phyloP scores from a whole-genome alignment of 78 protist species.

The Dictyostelium citrinum region DNA sequence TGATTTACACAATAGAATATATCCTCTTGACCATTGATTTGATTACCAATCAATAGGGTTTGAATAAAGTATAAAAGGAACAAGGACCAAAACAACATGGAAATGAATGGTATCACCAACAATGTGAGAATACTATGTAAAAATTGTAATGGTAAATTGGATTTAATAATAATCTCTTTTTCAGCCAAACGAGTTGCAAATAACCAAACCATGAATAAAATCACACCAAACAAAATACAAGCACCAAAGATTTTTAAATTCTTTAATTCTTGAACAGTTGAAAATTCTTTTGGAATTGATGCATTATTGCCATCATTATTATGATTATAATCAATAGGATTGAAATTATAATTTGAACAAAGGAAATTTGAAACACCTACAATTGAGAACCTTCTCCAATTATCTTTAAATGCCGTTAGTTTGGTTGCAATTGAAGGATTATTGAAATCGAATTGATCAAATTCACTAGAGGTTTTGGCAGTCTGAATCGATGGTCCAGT shows the following conservation, averaged over 20 bases:
- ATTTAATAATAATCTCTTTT: constrained; percentile 35
- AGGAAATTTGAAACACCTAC: constrained; percentile 61
- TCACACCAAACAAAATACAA: not conserved
- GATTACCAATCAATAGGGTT: not conserved
- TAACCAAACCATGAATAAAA: constrained; percentile 31
- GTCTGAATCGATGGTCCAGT: constrained; percentile 3
- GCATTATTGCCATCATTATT: not conserved
- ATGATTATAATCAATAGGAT: constrained; percentile 1
- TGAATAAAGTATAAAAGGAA: constrained; percentile 20
- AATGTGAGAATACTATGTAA: not conserved
- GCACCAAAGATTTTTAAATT: constrained; percentile 51
- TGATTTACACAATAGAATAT: constrained; percentile 24
- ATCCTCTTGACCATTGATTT: not conserved
- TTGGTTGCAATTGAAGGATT: not conserved
- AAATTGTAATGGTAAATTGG: not conserved
- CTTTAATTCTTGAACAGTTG: constrained; percentile 1
- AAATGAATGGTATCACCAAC: not conserved
- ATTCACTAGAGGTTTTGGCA: not conserved
- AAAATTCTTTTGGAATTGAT: not conserved
- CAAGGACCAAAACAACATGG: constrained; percentile 19
- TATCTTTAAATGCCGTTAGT: constrained; percentile 14
- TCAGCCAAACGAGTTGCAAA: constrained; percentile 8
- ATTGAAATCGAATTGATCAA: not conserved
- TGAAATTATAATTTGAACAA: constrained; percentile 43
- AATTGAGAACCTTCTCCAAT: constrained; percentile 49